A percentile compares a stretch with the other conserved stretches of the same genome.
Evolutionary conservation across 129 eudicot genomes (phyloP).

Genomic region (Erigeron canadensis): DNA sequence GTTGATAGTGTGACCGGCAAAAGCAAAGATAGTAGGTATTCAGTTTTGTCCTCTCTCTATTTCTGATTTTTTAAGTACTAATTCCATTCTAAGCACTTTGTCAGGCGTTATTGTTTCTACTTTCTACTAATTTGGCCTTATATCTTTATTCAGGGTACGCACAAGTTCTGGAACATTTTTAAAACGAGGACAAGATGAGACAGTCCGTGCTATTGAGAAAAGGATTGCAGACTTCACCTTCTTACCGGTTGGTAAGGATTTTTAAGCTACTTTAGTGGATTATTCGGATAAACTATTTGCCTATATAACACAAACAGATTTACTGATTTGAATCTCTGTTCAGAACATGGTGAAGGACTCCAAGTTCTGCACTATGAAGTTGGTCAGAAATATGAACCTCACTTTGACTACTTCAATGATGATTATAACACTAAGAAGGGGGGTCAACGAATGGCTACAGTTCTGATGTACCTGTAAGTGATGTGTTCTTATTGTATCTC

Average conservation of each 20-base stretch:
- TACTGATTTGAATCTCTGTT: conserved; percentile 10
- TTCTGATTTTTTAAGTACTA: too few species aligned
- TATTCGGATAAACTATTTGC: too few species aligned
- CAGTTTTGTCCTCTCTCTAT: conserved; percentile 13
- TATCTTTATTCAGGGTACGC: conserved; percentile 60
- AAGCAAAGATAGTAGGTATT: conserved; percentile 62
- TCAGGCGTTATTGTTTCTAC: too few species aligned
- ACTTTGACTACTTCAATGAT: conserved; percentile 68
- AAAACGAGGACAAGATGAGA: conserved; percentile 78
- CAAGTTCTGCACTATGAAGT: conserved; percentile 90
- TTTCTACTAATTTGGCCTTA: too few species aligned
- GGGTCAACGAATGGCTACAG: conserved; percentile 90
- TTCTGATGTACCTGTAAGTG: conserved; percentile 89
- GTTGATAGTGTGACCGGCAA: conserved; percentile 76
- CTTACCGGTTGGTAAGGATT: conserved; percentile 73
- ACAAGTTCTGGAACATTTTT: conserved; percentile 91
- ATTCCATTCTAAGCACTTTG: too few species aligned
- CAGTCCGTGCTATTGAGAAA: conserved; percentile 67
- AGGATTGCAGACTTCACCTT: conserved; percentile 91
- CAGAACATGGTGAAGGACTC: conserved; percentile 92
- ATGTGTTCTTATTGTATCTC: background rate
- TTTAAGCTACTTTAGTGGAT: too few species aligned
- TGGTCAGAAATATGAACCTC: conserved; percentile 86
- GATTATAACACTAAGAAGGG: conserved; percentile 75
- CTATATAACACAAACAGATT: too few species aligned